A percentile compares a stretch with the other conserved stretches of the same genome.
phyloP scores from a whole-genome alignment of 2,329 filamentous ascomycete species.

The Teratosphaeria pseudoeucalypti region DNA sequence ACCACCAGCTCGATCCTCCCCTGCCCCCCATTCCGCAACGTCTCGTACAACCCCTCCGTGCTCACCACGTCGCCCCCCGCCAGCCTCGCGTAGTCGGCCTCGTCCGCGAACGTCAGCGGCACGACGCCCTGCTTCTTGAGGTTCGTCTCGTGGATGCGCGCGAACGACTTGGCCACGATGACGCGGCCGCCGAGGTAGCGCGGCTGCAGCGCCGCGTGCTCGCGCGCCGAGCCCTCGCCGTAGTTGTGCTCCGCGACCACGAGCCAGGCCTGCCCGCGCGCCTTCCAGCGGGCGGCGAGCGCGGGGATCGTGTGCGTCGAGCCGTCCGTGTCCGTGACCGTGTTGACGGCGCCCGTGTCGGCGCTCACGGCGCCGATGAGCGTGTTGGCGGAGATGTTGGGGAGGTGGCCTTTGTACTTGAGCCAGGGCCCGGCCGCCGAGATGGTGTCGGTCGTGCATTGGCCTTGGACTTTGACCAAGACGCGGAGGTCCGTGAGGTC shows the following conservation, averaged over 20 bases:
- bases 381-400: conserved; percentile 96
- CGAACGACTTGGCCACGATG: conserved; percentile 78
- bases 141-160: conserved; percentile 90
- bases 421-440: conserved; percentile 94
- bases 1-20: conserved; percentile 60
- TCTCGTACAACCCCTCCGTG: conserved; percentile 75
- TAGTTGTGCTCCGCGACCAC: conserved; percentile 98
- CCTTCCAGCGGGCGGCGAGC: conserved; percentile 74
- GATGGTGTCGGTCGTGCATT: conserved; percentile 98
- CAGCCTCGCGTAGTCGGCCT: conserved; percentile 78
- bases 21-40: conserved; percentile 65
- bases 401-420: conserved; percentile 97
- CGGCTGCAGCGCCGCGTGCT: conserved; percentile 83
- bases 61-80: conserved; percentile 71
- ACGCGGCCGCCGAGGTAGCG: conserved; percentile 79
- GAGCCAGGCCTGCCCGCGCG: conserved; percentile 67
- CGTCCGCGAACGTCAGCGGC: conserved; percentile 80
- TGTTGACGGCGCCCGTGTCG: conserved; percentile 84
- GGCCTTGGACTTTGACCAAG: conserved; percentile 90
- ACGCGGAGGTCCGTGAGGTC: conserved; percentile 73
- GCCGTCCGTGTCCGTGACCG: conserved; percentile 78
- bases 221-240: conserved; percentile 78
- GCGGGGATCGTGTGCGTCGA: conserved; percentile 64
- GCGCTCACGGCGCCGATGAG: conserved; percentile 91
- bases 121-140: conserved; percentile 97